Conservation (phyloP, 495 filamentous ascomycete genomes). For the Bryoglossum gracile region DNA sequence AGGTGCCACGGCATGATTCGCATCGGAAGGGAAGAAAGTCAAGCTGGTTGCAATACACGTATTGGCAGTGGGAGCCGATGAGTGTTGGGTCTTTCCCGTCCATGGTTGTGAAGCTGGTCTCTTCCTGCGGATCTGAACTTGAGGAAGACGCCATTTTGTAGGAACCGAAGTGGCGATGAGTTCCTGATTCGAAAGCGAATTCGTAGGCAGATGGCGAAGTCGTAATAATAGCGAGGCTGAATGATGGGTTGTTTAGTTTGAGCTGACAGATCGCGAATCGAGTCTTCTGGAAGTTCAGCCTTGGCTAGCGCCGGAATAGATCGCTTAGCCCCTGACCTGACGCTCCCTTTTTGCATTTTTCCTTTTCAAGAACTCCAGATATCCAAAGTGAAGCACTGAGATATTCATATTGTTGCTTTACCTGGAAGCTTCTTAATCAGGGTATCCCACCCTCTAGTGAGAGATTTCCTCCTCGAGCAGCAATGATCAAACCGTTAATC, state of each 20-base stretch:
- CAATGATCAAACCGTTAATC: slow-evolving; percentile 14
- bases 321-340: too few relatives aligned
- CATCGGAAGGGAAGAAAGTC: slow-evolving; percentile 96
- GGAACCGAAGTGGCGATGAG: background rate
- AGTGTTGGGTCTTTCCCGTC: slow-evolving; percentile 59
- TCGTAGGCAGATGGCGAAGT: slow-evolving; percentile 10
- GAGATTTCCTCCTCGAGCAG: slow-evolving; percentile 8
- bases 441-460: background rate
- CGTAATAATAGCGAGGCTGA: slow-evolving; percentile 7
- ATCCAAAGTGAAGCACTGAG: background rate
- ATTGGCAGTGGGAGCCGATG: slow-evolving; percentile 87
- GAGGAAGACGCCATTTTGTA: slow-evolving; percentile 36
- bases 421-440: background rate
- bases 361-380: too few relatives aligned
- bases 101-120: slow-evolving; percentile 39
- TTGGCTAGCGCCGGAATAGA: background rate
- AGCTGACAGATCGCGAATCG: background rate
- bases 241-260: too few relatives aligned
- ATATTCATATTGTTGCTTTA: background rate
- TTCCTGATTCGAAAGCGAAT: background rate
- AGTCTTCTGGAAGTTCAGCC: slow-evolving; percentile 5
- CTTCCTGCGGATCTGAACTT: slow-evolving; percentile 25
- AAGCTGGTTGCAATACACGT: slow-evolving; percentile 82
- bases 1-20: slow-evolving; percentile 77
- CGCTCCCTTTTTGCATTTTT: too few relatives aligned